Conservation (phyloP, 164 flowering plant species). For the Vitis labrusca region DNA sequence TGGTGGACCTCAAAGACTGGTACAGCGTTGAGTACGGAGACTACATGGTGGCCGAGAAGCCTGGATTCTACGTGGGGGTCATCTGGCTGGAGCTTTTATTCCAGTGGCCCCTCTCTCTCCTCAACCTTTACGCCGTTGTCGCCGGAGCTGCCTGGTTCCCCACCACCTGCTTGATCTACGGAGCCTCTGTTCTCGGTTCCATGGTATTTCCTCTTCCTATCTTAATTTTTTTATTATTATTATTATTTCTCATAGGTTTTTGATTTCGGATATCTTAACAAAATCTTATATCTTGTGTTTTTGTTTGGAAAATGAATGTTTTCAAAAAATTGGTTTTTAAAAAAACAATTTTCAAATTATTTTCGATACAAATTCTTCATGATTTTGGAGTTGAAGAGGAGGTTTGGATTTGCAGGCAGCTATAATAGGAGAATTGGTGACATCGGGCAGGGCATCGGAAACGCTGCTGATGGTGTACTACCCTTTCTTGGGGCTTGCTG, state of each 20-base stretch:
- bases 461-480: constrained; percentile 49
- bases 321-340: too few species aligned
- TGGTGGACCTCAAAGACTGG: constrained; percentile 47
- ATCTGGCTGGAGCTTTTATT: constrained; percentile 63
- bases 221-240: not conserved
- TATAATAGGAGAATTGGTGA: constrained; percentile 47
- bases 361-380: too few species aligned
- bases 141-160: constrained; percentile 46
- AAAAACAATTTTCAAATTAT: too few species aligned
- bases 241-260: not conserved
- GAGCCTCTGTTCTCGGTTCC: constrained; percentile 48
- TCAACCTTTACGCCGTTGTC: constrained; percentile 47
- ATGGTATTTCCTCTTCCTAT: constrained; percentile 25
- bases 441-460: constrained; percentile 57
- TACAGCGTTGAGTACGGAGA: constrained; percentile 46
- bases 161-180: constrained; percentile 69
- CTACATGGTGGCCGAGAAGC: constrained; percentile 59
- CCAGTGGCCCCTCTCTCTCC: constrained; percentile 69
- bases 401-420: constrained; percentile 36
- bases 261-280: not conserved
- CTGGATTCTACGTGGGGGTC: constrained; percentile 61
- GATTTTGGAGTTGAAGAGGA: too few species aligned
- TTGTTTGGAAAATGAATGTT: too few species aligned
- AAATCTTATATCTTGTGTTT: too few species aligned
- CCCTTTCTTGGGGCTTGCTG: constrained; percentile 57